Evolutionary conservation across 768 basidiomycete genomes (phyloP), one percentile per base, ranked within the genome.

Genomic region (Nevesoporus exiguus): DNA sequence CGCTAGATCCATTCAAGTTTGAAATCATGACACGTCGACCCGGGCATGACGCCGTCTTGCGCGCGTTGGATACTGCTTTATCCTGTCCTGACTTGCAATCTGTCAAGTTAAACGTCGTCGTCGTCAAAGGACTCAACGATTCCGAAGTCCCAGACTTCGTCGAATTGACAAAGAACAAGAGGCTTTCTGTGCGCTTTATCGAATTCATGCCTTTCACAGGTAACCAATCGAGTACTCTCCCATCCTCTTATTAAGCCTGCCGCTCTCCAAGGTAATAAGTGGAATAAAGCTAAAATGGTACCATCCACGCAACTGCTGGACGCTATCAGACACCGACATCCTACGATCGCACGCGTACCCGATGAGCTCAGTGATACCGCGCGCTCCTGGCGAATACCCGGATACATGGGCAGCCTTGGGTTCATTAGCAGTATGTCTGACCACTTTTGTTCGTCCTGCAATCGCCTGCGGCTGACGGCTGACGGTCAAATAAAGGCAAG

Each of bases 151-250:
- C 83, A 3, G 85, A 88, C 53, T 94, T 95, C 64, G 82, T 92
- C 37, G 81, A 86, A 61, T 73, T 94, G 71, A 90, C 88, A 5
- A 82, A 79, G 60, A 72, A 86, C 42, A 75, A 75, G 42, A 68
- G 73, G 2, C 70, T 93, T 24, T 88, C 82, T 36, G 82, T 93
- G 37, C 82, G 93, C 34, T 93, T 95, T 68, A 95, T 94, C 54
- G 92, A 94, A 69, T 95, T 90, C 66, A 95, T 96, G 93, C 91
- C 93, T 11, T 96, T 96, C 68, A 87, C 84, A 60, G 93, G 88
- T 88, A 58, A 58, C 70, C 63, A 3, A 41, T 47, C 36, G 3
- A 54, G 39, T 40, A 31, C 11, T 48, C 44, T n/a, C 30, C 27
- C 3, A 1, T 56, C 41, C 46, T 22, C 37, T 53, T 53, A 19